Conservation (phyloP, 441 rosid genomes). For the Adansonia madagascariensis region DNA sequence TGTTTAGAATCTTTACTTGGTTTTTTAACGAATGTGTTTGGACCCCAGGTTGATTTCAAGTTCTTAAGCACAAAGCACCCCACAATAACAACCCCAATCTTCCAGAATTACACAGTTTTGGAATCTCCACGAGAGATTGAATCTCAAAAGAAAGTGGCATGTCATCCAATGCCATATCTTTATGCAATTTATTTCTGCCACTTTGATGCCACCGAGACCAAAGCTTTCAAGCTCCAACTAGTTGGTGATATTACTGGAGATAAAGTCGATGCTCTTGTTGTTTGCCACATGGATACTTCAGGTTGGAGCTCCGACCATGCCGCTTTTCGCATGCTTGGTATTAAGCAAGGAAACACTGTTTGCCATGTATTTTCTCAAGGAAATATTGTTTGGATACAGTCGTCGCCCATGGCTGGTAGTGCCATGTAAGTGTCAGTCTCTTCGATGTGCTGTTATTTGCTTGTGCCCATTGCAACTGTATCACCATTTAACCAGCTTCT, state of each 20-base stretch:
- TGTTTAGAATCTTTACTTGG: background rate
- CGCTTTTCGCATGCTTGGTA: background rate
- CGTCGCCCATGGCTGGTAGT: background rate
- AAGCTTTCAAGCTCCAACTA: background rate
- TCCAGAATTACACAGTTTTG: background rate
- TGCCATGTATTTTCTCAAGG: slow-evolving; percentile 5
- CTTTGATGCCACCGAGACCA: slow-evolving; percentile 1
- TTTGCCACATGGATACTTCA: slow-evolving; percentile 11
- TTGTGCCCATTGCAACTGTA: background rate
- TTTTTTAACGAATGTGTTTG: background rate
- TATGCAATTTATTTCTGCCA: slow-evolving; percentile 11
- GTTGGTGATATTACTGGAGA: slow-evolving; percentile 12
- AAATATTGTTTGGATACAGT: background rate
- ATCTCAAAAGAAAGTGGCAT: background rate
- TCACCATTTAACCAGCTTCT: too few relatives aligned
- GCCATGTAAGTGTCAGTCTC: background rate
- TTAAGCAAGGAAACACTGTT: background rate
- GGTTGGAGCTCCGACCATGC: background rate
- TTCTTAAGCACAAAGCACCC: background rate
- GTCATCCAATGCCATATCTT: slow-evolving; percentile 12
- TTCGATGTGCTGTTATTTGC: background rate
- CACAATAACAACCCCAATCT: background rate
- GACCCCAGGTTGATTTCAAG: background rate
- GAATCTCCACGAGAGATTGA: background rate
- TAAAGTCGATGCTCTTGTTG: slow-evolving; percentile 7